Evolutionary conservation across 164 flowering plant species (phyloP).

Genomic region (Piper longum): DNA sequence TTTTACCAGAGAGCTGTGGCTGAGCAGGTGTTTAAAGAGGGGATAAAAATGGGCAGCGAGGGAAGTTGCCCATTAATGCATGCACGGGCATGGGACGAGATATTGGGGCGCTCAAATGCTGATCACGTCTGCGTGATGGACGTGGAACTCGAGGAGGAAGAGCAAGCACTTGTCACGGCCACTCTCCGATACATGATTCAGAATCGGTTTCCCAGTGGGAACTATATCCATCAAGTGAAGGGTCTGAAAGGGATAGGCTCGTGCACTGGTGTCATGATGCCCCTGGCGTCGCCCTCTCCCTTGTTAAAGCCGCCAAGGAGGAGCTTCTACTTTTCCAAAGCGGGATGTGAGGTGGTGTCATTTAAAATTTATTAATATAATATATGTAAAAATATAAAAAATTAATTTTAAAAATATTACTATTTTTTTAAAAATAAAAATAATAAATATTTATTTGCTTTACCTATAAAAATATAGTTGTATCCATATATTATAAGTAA

Average conservation of each 20-base stretch:
- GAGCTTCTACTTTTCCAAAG: no score
- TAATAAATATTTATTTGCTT: no score
- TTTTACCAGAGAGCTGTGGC: slow-evolving; percentile 19
- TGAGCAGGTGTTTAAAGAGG: slow-evolving; percentile 30
- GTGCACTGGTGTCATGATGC: slow-evolving; percentile 95
- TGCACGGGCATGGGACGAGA: slow-evolving; percentile 53
- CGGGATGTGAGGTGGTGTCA: no score
- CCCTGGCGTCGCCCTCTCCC: slow-evolving; percentile 68
- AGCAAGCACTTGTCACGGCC: slow-evolving; percentile 45
- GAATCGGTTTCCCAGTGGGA: slow-evolving; percentile 62
- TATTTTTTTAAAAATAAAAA: no score
- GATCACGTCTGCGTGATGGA: slow-evolving; percentile 90
- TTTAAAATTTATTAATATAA: no score
- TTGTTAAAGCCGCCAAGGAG: slow-evolving; percentile 66
- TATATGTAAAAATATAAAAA: no score
- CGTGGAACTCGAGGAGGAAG: slow-evolving; percentile 47
- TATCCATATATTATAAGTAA: no score
- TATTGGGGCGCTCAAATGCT: slow-evolving; percentile 73
- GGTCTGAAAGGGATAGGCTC: slow-evolving; percentile 34
- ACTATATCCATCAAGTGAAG: slow-evolving; percentile 74
- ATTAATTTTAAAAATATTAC: no score
- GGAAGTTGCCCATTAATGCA: slow-evolving; percentile 45
- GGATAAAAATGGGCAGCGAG: slow-evolving; percentile 21
- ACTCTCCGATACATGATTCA: slow-evolving; percentile 61
- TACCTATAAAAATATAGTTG: no score